A percentile compares a stretch with the other conserved stretches of the same genome.
phyloP scores from a whole-genome alignment of 768 basidiomycete species.

The Leccinellum luteum region DNA sequence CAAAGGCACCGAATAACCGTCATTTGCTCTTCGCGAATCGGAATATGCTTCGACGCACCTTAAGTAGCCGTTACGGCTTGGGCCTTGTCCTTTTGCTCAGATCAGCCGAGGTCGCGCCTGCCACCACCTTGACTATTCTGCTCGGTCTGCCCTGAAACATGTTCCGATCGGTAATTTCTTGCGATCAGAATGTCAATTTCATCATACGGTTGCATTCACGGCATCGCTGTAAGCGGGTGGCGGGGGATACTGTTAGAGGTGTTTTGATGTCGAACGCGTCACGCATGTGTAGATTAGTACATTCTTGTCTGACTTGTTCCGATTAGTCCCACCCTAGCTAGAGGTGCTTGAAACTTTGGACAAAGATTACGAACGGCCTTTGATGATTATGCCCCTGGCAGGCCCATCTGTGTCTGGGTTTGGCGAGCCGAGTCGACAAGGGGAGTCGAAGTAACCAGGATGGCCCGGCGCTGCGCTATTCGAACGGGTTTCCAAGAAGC shows the following conservation, averaged over 20 bases:
- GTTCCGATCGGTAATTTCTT: constrained; percentile 8
- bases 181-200: no score
- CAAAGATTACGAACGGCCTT: no score
- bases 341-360: no score
- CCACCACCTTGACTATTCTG: not conserved
- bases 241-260: not conserved
- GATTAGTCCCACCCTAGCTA: constrained; percentile 20
- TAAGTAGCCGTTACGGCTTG: constrained; percentile 1
- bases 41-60: not conserved
- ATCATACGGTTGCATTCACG: no score
- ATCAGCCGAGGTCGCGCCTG: constrained; percentile 2
- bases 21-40: not conserved
- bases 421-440: not conserved
- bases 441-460: not conserved
- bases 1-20: not conserved
- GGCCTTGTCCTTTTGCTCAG: constrained; percentile 3
- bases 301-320: not conserved
- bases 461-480: not conserved
- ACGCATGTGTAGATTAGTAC: constrained; percentile 1
- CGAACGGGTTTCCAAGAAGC: not conserved
- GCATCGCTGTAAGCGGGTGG: not conserved
- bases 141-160: not conserved
- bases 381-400: constrained; percentile 3
- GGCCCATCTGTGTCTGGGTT: not conserved
- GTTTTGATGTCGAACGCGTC: constrained; percentile 13